These are phyloP conservation scores for Nepenthes gracilis DNA, from an alignment of 148 eudicot species.

Conservation along the genomic window DNA sequence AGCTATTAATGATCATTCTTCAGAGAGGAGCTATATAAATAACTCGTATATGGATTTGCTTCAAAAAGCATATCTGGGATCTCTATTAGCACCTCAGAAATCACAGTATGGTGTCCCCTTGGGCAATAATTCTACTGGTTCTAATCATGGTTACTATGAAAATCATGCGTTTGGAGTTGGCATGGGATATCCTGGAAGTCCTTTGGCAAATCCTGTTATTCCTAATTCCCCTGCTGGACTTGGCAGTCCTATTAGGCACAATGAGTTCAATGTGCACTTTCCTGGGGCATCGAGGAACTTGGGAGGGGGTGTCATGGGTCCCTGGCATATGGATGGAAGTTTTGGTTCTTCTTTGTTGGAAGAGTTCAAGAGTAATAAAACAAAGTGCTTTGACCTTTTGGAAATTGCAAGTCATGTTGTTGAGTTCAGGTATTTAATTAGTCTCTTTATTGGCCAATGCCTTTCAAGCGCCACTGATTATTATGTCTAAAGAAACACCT, in stretches of 20 bases:
- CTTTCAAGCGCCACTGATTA: neutral
- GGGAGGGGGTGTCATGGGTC: constrained; percentile 64
- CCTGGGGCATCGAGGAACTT: constrained; percentile 60
- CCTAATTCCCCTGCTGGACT: constrained; percentile 74
- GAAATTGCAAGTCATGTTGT: constrained; percentile 93
- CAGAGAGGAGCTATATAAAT: constrained; percentile 49
- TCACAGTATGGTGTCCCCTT: constrained; percentile 53
- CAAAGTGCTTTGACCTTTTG: constrained; percentile 79
- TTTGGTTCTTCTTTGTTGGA: constrained; percentile 75
- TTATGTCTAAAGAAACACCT: constrained; percentile 5
- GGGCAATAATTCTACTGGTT: constrained; percentile 39
- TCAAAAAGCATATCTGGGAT: constrained; percentile 74
- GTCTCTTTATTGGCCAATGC: constrained; percentile 2
- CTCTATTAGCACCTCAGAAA: constrained; percentile 65
- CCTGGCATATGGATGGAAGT: constrained; percentile 69
- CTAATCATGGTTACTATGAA: constrained; percentile 72
- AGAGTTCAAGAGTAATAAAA: constrained; percentile 90
- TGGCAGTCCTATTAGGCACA: constrained; percentile 79
- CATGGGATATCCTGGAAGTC: constrained; percentile 87
- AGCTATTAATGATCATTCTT: constrained; percentile 56
- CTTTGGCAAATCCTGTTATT: constrained; percentile 59
- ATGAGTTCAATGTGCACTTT: constrained; percentile 50
- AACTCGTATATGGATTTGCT: constrained; percentile 49
- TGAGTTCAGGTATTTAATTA: constrained; percentile 65
- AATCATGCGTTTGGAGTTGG: constrained; percentile 70